phyloP scores from a whole-genome alignment of 257 asterid genomes.

The Solanum sitiens region DNA sequence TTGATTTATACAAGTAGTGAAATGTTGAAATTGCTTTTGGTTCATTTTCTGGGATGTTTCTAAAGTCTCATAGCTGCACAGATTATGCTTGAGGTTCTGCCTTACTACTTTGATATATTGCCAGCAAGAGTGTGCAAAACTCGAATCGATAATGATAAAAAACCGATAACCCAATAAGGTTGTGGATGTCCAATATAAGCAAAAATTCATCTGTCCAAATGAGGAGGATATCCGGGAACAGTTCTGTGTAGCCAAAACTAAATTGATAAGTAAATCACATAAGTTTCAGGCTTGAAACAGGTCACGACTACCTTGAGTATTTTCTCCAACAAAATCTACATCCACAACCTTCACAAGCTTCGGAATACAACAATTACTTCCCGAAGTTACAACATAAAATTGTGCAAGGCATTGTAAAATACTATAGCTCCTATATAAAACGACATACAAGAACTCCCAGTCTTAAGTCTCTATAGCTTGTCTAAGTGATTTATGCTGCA shows the following conservation, averaged over 20 bases:
- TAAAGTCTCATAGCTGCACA: not conserved
- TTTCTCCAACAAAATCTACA: not conserved
- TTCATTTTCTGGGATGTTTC: not conserved
- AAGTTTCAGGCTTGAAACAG: not conserved
- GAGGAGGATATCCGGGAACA: not conserved
- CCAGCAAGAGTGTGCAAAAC: too few relatives aligned
- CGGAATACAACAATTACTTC: not conserved
- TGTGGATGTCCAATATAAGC: not conserved
- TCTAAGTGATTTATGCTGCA: constrained; percentile 28
- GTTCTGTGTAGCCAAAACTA: not conserved
- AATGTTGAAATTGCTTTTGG: not conserved
- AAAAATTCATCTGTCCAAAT: not conserved
- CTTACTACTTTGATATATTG: too few relatives aligned
- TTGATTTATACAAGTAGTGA: not conserved
- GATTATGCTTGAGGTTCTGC: not conserved
- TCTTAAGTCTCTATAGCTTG: not conserved
- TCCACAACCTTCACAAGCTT: not conserved
- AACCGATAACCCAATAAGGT: too few relatives aligned
- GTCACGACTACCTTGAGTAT: not conserved
- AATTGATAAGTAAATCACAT: not conserved
- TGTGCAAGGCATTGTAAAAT: not conserved
- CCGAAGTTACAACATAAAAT: not conserved
- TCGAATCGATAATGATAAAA: too few relatives aligned
- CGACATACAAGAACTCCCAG: not conserved
- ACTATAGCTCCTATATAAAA: not conserved